A percentile compares a stretch with the other conserved stretches of the same genome.
Evolutionary conservation across 306 rosid species (phyloP).

Genomic region (Dryas drummondii): DNA sequence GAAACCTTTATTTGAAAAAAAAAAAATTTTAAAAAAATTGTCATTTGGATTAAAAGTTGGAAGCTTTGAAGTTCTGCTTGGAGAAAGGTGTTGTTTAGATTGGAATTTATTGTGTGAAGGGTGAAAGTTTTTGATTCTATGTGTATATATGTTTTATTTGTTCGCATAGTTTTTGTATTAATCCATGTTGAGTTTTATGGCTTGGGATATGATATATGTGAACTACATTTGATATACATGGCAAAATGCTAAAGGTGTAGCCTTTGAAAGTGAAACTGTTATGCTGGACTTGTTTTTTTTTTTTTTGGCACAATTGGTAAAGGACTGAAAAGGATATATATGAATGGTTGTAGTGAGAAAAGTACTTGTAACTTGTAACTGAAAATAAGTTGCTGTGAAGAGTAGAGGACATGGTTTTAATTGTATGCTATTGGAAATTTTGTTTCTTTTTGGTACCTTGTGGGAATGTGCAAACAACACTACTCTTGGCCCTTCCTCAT

Average conservation of each 20-base stretch:
- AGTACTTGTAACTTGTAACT: neutral
- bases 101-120: neutral
- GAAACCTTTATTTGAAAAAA: too few species aligned
- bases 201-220: neutral
- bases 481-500: neutral
- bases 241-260: neutral
- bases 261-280: neutral
- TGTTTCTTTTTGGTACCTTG: neutral
- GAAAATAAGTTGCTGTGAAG: neutral
- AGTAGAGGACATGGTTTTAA: neutral
- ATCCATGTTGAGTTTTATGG: neutral
- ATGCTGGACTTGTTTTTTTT: neutral
- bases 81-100: neutral
- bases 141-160: neutral
- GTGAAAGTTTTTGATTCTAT: too few species aligned
- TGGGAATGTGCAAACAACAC: neutral
- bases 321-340: neutral
- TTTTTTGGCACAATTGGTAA: neutral
- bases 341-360: neutral
- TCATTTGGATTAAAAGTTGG: conserved; percentile 1
- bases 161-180: neutral
- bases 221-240: conserved; percentile 2
- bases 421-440: neutral
- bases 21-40: neutral
- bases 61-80: neutral